phyloP scores from a whole-genome alignment of 306 rosid genomes.

The Amphicarpaea edgeworthii region DNA sequence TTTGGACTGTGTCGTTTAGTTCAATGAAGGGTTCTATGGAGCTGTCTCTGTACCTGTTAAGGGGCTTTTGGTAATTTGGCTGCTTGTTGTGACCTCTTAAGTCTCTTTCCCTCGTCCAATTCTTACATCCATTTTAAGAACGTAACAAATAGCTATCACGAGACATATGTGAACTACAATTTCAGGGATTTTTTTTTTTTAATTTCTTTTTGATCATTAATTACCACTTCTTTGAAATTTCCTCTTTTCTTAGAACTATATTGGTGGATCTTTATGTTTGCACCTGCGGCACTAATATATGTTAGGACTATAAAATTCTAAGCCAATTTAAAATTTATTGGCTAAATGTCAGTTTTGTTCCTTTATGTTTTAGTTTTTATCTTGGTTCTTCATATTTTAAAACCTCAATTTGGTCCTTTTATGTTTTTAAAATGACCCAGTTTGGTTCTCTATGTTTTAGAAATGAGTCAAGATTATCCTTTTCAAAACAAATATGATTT shows the following conservation, averaged over 20 bases:
- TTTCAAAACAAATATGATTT: no score
- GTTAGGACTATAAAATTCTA: not conserved
- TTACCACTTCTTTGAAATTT: not conserved
- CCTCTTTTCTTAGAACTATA: slow-evolving; percentile 18
- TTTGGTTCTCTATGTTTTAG: no score
- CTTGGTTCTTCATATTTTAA: no score
- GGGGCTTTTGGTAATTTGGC: slow-evolving; percentile 28
- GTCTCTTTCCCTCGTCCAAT: not conserved
- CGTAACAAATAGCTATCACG: slow-evolving; percentile 7
- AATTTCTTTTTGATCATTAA: not conserved
- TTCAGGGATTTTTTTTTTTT: not conserved
- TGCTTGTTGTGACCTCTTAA: slow-evolving; percentile 27
- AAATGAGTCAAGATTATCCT: no score
- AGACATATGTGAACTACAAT: slow-evolving; percentile 25
- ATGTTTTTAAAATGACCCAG: no score
- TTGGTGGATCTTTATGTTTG: not conserved
- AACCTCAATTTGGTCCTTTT: no score
- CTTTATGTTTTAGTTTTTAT: no score
- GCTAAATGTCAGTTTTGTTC: no score
- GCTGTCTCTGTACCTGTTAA: slow-evolving; percentile 23
- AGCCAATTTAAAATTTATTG: slow-evolving; percentile 4
- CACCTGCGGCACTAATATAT: not conserved
- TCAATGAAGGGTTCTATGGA: slow-evolving; percentile 10
- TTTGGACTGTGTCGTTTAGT: slow-evolving; percentile 2
- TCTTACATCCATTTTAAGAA: not conserved